Percentiles rank a stretch among this genome's conserved stretches.
These are phyloP conservation scores for Xylaria telfairii DNA, from an alignment of 495 filamentous ascomycete species.

Conservation along the genomic window DNA sequence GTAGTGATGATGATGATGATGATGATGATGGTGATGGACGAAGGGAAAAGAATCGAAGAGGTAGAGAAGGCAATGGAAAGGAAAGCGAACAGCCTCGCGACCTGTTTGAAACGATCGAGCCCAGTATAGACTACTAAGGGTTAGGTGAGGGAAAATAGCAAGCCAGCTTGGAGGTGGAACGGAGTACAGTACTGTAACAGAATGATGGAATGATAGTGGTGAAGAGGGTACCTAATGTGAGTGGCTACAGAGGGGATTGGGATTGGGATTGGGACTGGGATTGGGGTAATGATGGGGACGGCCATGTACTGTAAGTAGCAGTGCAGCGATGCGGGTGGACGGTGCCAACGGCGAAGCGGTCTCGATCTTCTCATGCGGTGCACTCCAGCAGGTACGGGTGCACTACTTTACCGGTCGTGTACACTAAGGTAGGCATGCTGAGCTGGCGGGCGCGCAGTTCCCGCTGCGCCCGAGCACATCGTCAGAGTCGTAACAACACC, in stretches of 20 bases:
- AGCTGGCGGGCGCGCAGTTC: neutral
- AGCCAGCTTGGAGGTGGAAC: slow-evolving; percentile 6
- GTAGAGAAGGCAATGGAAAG: slow-evolving; percentile 25
- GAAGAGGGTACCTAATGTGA: slow-evolving; percentile 3
- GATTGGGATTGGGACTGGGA: neutral
- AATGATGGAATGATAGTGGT: slow-evolving; percentile 15
- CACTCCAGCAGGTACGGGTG: neutral
- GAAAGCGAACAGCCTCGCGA: slow-evolving; percentile 13
- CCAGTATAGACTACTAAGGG: neutral
- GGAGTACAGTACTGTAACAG: neutral
- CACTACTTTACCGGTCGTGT: neutral
- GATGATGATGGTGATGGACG: neutral
- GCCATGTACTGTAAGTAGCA: neutral
- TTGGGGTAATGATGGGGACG: slow-evolving; percentile 4
- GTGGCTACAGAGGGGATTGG: neutral
- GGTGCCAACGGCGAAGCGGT: neutral
- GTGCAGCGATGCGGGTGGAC: neutral
- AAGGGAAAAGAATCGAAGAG: slow-evolving; percentile 3
- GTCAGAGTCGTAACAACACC: neutral
- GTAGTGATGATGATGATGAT: neutral
- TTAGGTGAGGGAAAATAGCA: slow-evolving; percentile 18
- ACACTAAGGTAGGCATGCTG: neutral
- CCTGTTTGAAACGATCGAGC: slow-evolving; percentile 19
- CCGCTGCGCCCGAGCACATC: slow-evolving; percentile 4
- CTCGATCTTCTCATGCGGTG: neutral